Percentiles rank a stretch among this genome's conserved stretches.
phyloP scores from a whole-genome alignment of 2,329 filamentous ascomycete species.

The Nemania sp. region DNA sequence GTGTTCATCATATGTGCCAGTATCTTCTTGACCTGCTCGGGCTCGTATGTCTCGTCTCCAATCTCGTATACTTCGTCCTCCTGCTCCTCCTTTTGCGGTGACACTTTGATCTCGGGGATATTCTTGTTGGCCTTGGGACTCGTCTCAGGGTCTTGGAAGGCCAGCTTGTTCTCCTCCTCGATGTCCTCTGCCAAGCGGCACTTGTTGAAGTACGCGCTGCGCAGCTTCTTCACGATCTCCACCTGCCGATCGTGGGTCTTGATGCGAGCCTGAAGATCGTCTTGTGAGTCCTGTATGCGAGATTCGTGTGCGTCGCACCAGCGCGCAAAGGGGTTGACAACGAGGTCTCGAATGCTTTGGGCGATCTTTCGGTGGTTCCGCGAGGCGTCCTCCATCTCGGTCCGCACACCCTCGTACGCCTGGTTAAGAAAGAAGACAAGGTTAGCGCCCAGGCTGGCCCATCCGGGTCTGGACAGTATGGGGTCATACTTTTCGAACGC shows the following conservation, averaged over 20 bases:
- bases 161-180: slow-evolving; percentile 97
- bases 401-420: slow-evolving; percentile 92
- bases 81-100: slow-evolving; percentile 65
- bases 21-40: slow-evolving; percentile 89
- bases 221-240: slow-evolving; percentile 87
- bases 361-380: slow-evolving; percentile 94
- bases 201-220: slow-evolving; percentile 98
- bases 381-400: slow-evolving; percentile 88
- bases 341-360: slow-evolving; percentile 92
- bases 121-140: slow-evolving; percentile 63
- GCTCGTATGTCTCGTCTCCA: slow-evolving; percentile 83
- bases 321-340: slow-evolving; percentile 89
- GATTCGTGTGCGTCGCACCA: slow-evolving; percentile 96
- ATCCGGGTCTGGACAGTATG: slow-evolving; percentile 4
- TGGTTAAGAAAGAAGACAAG: slow-evolving; percentile 42
- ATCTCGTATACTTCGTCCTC: slow-evolving; percentile 88
- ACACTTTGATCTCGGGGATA: slow-evolving; percentile 88
- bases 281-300: slow-evolving; percentile 90
- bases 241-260: slow-evolving; percentile 93
- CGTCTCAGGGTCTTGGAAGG: slow-evolving; percentile 83
- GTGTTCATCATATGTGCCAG: slow-evolving; percentile 82
- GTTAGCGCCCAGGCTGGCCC: slow-evolving; percentile 32
- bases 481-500: slow-evolving; percentile 79
- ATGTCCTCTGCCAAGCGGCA: slow-evolving; percentile 94
- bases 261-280: slow-evolving; percentile 87